Conservation (phyloP, 1,284 basidiomycete genomes). For the Ceraceosorus guamensis region DNA sequence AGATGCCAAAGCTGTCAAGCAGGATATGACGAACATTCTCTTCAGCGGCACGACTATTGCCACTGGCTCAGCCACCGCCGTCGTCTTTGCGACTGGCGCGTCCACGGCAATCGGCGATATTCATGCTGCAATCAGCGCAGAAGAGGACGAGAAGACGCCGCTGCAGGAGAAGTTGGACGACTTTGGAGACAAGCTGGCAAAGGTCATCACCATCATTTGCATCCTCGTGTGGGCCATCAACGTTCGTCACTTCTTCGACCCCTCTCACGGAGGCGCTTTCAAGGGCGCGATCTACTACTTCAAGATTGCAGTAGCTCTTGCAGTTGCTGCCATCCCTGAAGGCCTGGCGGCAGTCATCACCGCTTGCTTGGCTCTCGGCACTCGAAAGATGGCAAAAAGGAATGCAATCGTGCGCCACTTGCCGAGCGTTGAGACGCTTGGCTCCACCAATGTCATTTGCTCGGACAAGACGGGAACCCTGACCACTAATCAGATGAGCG, state of each 20-base stretch:
- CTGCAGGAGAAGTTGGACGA: slow-evolving; percentile 48
- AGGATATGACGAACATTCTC: slow-evolving; percentile 48
- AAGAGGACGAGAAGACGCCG: slow-evolving; percentile 43
- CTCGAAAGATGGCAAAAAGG: slow-evolving; percentile 47
- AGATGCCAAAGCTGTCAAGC: slow-evolving; percentile 41
- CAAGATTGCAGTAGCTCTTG: slow-evolving; percentile 47
- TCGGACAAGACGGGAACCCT: slow-evolving; percentile 49
- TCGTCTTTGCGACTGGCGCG: slow-evolving; percentile 38
- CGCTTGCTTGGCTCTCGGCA: slow-evolving; percentile 45
- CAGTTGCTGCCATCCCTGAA: slow-evolving; percentile 47
- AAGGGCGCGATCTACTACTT: slow-evolving; percentile 48
- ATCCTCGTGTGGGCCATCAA: slow-evolving; percentile 48
- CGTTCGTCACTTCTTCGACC: slow-evolving; percentile 45
- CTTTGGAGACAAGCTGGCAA: slow-evolving; percentile 46
- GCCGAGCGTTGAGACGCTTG: slow-evolving; percentile 46
- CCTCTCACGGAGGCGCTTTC: slow-evolving; percentile 44
- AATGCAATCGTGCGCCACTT: slow-evolving; percentile 47
- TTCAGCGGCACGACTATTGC: slow-evolving; percentile 45
- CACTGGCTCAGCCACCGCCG: slow-evolving; percentile 36
- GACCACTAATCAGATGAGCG: slow-evolving; percentile 48
- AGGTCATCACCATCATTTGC: slow-evolving; percentile 46
- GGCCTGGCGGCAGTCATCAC: slow-evolving; percentile 48
- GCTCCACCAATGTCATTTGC: slow-evolving; percentile 47
- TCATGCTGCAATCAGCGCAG: slow-evolving; percentile 41
- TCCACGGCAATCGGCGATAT: slow-evolving; percentile 46